Percentiles rank a stretch among this genome's conserved stretches.
Conservation (phyloP, 495 filamentous ascomycete genomes). For the Neurospora africana region DNA sequence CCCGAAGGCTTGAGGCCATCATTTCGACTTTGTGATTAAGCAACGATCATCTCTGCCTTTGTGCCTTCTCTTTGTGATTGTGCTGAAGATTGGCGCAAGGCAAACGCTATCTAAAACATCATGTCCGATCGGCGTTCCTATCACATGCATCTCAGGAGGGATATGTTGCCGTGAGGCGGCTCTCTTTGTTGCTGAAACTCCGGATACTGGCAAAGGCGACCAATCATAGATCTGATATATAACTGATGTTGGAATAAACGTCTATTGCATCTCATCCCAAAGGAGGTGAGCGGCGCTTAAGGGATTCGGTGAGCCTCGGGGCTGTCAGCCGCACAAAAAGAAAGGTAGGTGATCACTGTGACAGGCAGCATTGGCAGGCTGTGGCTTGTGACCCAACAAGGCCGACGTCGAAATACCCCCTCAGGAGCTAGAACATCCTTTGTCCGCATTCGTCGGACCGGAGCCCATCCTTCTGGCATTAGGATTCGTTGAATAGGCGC, state of each 20-base stretch:
- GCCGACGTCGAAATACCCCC: no score
- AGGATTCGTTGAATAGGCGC: no score
- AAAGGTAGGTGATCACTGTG: no score
- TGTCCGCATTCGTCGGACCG: no score
- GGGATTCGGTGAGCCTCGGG: no score
- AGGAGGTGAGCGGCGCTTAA: no score
- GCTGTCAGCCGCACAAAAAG: no score
- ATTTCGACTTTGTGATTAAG: neutral
- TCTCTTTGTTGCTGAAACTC: neutral
- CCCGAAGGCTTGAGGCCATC: neutral
- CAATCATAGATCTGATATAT: neutral
- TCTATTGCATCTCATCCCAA: no score
- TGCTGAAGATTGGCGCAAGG: neutral
- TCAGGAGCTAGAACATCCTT: no score
- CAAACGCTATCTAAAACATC: neutral
- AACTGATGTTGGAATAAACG: neutral
- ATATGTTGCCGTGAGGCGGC: neutral
- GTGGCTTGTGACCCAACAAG: no score
- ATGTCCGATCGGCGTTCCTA: neutral
- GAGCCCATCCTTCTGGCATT: no score
- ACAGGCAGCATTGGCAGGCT: no score
- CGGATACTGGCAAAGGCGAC: neutral
- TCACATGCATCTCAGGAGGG: neutral
- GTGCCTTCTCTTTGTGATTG: neutral
- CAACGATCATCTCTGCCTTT: neutral